Conservation (phyloP, 1,139 yeast genomes). For the Diutina neorugosa region DNA sequence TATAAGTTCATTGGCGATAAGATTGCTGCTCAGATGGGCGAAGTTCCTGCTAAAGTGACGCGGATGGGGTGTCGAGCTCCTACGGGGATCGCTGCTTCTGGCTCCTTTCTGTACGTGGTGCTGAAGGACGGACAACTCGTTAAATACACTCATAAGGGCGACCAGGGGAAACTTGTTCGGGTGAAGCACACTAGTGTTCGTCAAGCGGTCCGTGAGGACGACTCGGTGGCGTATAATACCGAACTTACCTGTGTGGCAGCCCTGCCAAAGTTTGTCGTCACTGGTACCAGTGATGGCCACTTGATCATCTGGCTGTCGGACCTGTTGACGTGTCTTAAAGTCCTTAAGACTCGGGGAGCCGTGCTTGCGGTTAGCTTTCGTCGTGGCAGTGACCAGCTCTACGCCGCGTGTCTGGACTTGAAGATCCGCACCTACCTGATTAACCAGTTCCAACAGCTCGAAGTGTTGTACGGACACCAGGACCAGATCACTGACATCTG, state of each 20-base stretch:
- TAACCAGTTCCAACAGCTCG: constrained; percentile 80
- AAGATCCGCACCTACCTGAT: constrained; percentile 80
- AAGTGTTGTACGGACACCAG: constrained; percentile 89
- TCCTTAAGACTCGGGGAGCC: constrained; percentile 64
- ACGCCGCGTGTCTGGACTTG: constrained; percentile 87
- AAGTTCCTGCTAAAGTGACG: constrained; percentile 24
- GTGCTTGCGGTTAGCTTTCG: constrained; percentile 70
- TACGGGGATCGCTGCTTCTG: constrained; percentile 39
- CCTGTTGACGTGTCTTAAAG: constrained; percentile 60
- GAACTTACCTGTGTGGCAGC: constrained; percentile 68
- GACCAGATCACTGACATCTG: constrained; percentile 75
- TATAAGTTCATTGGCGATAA: constrained; percentile 54
- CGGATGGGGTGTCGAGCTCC: constrained; percentile 50
- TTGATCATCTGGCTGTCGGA: constrained; percentile 81
- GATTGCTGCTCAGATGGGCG: constrained; percentile 31
- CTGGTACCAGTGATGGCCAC: constrained; percentile 80
- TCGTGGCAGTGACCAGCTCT: constrained; percentile 70
- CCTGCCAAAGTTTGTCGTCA: constrained; percentile 75
- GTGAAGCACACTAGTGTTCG: constrained; percentile 33
- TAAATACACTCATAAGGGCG: constrained; percentile 44
- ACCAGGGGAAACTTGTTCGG: constrained; percentile 38
- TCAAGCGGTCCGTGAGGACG: neutral
- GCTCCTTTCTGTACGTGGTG: constrained; percentile 64
- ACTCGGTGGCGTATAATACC: constrained; percentile 22
- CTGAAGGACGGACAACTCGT: constrained; percentile 74